These are phyloP conservation scores for Cladobotryum mycophilum DNA, from an alignment of 2,329 filamentous ascomycete genomes.

Conservation along the genomic window DNA sequence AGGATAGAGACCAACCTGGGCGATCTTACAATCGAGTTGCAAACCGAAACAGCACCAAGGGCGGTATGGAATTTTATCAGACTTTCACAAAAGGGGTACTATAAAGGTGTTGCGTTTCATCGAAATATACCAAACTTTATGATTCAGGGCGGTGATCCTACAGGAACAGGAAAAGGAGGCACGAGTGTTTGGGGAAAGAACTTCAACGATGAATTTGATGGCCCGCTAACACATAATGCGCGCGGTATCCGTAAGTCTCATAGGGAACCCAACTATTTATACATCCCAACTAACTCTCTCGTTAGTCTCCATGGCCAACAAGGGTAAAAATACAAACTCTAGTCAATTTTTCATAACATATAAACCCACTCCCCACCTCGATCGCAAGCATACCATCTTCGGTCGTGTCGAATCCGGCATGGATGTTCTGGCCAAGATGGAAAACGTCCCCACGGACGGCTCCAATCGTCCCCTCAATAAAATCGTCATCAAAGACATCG, in stretches of 20 bases:
- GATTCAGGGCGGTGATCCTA: conserved; percentile 95
- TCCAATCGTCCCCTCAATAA: conserved; percentile 69
- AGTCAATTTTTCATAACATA: conserved; percentile 95
- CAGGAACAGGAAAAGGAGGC: conserved; percentile 86
- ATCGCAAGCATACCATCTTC: conserved; percentile 97
- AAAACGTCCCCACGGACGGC: conserved; percentile 69
- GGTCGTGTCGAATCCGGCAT: conserved; percentile 73
- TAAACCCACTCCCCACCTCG: conserved; percentile 74
- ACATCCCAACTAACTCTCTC: conserved; percentile 7
- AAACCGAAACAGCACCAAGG: conserved; percentile 83
- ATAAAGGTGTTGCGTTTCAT: conserved; percentile 78
- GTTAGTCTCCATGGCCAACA: conserved; percentile 82
- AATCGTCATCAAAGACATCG: conserved; percentile 73
- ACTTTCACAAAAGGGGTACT: conserved; percentile 84
- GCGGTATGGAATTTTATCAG: conserved; percentile 97
- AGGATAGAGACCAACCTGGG: conserved; percentile 83
- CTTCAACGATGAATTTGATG: conserved; percentile 90
- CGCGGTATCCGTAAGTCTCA: conserved; percentile 54
- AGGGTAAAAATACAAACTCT: conserved; percentile 95
- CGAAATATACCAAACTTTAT: conserved; percentile 95
- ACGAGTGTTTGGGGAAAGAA: conserved; percentile 89
- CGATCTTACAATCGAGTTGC: conserved; percentile 79
- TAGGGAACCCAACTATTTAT: too few relatives aligned
- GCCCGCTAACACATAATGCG: conserved; percentile 74
- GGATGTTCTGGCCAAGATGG: conserved; percentile 67